Evolutionary conservation across 2,329 filamentous ascomycete genomes (phyloP).

Genomic region (Neopestalotiopsis clavispora): DNA sequence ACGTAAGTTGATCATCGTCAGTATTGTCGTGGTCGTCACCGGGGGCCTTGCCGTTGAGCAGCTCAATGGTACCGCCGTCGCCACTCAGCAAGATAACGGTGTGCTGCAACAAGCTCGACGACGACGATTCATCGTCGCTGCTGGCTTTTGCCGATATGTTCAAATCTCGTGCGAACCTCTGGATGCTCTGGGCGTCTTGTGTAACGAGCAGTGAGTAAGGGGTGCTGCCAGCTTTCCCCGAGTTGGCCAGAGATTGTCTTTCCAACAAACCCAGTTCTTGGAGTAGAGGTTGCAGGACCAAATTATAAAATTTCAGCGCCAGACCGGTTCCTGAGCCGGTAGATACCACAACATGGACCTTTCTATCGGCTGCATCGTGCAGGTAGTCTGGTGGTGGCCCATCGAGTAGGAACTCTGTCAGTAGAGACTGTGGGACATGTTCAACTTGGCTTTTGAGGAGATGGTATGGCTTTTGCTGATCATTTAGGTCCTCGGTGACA

Average conservation of each 20-base stretch:
- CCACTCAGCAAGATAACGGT: conserved; percentile 82
- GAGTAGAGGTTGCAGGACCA: conserved; percentile 62
- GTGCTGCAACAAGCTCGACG: conserved; percentile 38
- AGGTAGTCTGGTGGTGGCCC: conserved; percentile 48
- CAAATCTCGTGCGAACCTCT: conserved; percentile 58
- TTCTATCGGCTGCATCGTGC: conserved; percentile 24
- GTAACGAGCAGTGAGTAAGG: conserved; percentile 66
- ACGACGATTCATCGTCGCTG: conserved; percentile 8
- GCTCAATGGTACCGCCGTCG: conserved; percentile 84
- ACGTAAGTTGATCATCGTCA: not conserved
- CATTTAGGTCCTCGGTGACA: conserved; percentile 36
- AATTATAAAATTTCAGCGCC: conserved; percentile 60
- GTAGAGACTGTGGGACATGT: conserved; percentile 41
- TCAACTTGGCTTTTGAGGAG: conserved; percentile 35
- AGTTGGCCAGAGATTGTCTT: conserved; percentile 14
- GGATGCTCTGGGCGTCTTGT: conserved; percentile 65
- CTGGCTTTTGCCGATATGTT: conserved; percentile 25
- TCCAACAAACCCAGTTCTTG: conserved; percentile 44
- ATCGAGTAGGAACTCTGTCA: conserved; percentile 41
- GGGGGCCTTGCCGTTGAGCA: conserved; percentile 67
- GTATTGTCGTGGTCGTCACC: conserved; percentile 16
- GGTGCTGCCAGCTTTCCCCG: conserved; percentile 12
- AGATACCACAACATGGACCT: conserved; percentile 70
- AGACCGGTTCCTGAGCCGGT: conserved; percentile 66
- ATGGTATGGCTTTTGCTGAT: conserved; percentile 28